These are phyloP conservation scores for Diplocarpon rosae DNA, from an alignment of 2,329 filamentous ascomycete genomes.

Conservation along the genomic window DNA sequence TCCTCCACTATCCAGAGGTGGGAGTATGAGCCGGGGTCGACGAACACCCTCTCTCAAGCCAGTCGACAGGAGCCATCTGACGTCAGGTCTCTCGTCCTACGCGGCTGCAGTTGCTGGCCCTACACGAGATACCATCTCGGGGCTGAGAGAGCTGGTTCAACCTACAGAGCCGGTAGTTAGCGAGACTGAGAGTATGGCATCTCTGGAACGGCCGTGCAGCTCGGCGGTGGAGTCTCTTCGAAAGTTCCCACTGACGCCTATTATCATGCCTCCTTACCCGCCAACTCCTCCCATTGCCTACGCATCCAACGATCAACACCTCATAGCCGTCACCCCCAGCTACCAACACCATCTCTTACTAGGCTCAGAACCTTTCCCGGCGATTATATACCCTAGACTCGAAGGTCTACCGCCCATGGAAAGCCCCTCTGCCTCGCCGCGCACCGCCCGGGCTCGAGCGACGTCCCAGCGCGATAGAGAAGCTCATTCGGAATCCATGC, in stretches of 20 bases:
- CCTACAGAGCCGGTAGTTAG: conserved; percentile 1
- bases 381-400: conserved; percentile 17
- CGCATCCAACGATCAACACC: background rate
- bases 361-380: conserved; percentile 5
- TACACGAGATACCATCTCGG: conserved; percentile 15
- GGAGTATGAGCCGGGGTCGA: conserved; percentile 23
- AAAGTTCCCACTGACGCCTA: background rate
- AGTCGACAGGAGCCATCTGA: conserved; percentile 15
- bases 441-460: conserved; percentile 6
- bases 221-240: conserved; percentile 18
- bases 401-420: conserved; percentile 20
- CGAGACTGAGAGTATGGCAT: background rate
- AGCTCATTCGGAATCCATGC: conserved; percentile 11
- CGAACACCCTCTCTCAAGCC: conserved; percentile 12
- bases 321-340: background rate
- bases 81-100: conserved; percentile 25
- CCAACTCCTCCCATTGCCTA: background rate
- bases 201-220: conserved; percentile 2
- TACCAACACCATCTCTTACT: background rate
- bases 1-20: conserved; percentile 26
- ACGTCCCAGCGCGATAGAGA: conserved; percentile 8
- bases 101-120: conserved; percentile 18
- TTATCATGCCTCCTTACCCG: conserved; percentile 4
- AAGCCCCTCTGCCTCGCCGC: background rate
- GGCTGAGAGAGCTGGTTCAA: conserved; percentile 7